Conservation (phyloP, 2,329 filamentous ascomycete species). For the Colletotrichum somersetense region DNA sequence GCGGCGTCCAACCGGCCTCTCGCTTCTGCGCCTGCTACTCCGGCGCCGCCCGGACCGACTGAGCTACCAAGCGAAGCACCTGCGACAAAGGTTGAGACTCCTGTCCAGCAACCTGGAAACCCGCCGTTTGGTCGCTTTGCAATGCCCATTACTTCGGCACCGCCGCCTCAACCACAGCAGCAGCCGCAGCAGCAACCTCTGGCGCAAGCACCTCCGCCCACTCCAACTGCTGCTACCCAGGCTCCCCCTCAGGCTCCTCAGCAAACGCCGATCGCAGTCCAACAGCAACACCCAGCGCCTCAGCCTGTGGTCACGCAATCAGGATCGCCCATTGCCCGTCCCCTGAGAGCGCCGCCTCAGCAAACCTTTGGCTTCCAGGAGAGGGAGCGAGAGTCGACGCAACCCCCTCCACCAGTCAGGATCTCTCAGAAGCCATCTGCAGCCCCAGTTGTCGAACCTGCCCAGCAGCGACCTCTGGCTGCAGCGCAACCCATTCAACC, state of each 20-base stretch:
- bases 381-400: conserved; percentile 54
- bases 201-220: conserved; percentile 25
- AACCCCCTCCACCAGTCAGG: conserved; percentile 54
- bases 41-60: conserved; percentile 41
- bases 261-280: conserved; percentile 47
- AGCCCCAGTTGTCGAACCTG: conserved; percentile 50
- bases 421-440: conserved; percentile 56
- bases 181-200: conserved; percentile 39
- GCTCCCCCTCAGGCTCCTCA: conserved; percentile 38
- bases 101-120: conserved; percentile 49
- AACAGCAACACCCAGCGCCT: conserved; percentile 52
- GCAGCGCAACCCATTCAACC: conserved; percentile 52
- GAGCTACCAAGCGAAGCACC: conserved; percentile 62
- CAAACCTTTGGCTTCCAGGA: conserved; percentile 60
- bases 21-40: conserved; percentile 54
- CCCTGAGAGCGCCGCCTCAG: conserved; percentile 58
- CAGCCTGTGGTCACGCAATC: conserved; percentile 55
- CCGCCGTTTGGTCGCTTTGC: conserved; percentile 59
- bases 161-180: conserved; percentile 46
- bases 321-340: conserved; percentile 61
- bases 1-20: conserved; percentile 56
- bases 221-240: conserved; percentile 35
- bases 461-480: conserved; percentile 51
- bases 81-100: conserved; percentile 60
- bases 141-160: conserved; percentile 61